Percentiles rank a stretch among this genome's conserved stretches.
Conservation (phyloP, 208 protist genomes). For the Trypanosoma scelopori region DNA sequence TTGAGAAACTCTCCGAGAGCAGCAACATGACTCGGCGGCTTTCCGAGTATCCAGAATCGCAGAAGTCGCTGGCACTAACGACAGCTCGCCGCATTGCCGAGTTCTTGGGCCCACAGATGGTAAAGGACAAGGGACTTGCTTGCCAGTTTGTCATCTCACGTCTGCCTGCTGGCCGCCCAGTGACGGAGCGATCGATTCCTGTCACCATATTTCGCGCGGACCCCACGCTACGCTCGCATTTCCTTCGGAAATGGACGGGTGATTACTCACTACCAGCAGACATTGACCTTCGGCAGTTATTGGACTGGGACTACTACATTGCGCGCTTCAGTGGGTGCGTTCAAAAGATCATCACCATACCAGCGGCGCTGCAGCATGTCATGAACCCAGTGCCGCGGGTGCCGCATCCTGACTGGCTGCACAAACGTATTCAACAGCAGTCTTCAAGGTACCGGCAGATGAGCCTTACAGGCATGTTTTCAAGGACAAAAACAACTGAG, state of each 20-base stretch:
- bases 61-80: slow-evolving; percentile 99
- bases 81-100: slow-evolving; percentile 97
- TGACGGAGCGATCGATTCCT: slow-evolving; percentile 98
- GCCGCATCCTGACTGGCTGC: slow-evolving; percentile 97
- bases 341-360: slow-evolving; percentile 99
- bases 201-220: slow-evolving; percentile 97
- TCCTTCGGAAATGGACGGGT: slow-evolving; percentile 95
- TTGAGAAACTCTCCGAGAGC: slow-evolving; percentile 98
- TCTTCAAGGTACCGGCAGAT: slow-evolving; percentile 79
- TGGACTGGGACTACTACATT: slow-evolving; percentile 99
- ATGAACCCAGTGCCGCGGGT: slow-evolving; percentile 97
- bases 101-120: slow-evolving; percentile 98
- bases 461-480: slow-evolving; percentile 63
- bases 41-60: slow-evolving; percentile 95
- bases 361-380: slow-evolving; percentile 97
- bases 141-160: slow-evolving; percentile 98
- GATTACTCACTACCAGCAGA: slow-evolving; percentile 59
- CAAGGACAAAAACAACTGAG: slow-evolving; percentile 29
- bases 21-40: slow-evolving; percentile 96
- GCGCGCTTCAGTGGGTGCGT: slow-evolving; percentile 95
- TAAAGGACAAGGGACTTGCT: slow-evolving; percentile 96
- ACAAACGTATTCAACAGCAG: slow-evolving; percentile 86
- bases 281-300: slow-evolving; percentile 88
- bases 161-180: slow-evolving; percentile 92
- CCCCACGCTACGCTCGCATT: slow-evolving; percentile 79